Evolutionary conservation across 371 early-diverging fungal species (phyloP), one percentile per base, ranked within the genome.

Genomic region (Syncephalis fuscata): DNA sequence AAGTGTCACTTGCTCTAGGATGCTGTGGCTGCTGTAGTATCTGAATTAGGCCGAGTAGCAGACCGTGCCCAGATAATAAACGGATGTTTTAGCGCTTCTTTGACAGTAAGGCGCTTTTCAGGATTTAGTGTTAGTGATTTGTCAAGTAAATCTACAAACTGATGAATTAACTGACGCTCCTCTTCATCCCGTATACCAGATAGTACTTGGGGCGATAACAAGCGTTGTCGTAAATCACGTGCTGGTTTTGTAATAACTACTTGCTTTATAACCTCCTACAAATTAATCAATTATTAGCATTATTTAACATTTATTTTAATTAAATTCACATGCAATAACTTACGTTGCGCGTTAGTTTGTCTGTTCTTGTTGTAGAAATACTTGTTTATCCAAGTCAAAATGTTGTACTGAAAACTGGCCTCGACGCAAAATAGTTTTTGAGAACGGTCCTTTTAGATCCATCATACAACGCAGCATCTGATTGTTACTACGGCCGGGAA

Each of bases 391-490:
- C 39, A 81, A 79, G 53, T 92, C 90, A 68, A 96, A 96, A 50
- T 89, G 92, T 54, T 84, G 74, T 3, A 59, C 45, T 17, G 74
- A 64, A 51, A 92, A 86, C 57, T 78, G 77, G 0, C 88, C 92
- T 44, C 80, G 76, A 11, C 83, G 73, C 16, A 96, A 58, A 71
- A 88, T 64, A 50, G 78, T 78, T 61, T 77, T 78, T 14, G 90
- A 72, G 52, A 92, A 81, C 38, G 73, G 73, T n/a, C 95, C 97
- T 48, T 87, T 88, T 15, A 83, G 56, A 48, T 92, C 89, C 90
- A 92, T 91, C 70, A 92, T 89, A 44, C 83, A 71, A 53, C 72
- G 74, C 43, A 96, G 67, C 97, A 96, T 96, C 50, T 94, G 90
- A 64, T 94, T 94, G 62, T 96, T 96, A 58, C 67, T 82, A 49